These are phyloP conservation scores for Withania somnifera DNA, from an alignment of 305 asterid species.

Conservation along the genomic window DNA sequence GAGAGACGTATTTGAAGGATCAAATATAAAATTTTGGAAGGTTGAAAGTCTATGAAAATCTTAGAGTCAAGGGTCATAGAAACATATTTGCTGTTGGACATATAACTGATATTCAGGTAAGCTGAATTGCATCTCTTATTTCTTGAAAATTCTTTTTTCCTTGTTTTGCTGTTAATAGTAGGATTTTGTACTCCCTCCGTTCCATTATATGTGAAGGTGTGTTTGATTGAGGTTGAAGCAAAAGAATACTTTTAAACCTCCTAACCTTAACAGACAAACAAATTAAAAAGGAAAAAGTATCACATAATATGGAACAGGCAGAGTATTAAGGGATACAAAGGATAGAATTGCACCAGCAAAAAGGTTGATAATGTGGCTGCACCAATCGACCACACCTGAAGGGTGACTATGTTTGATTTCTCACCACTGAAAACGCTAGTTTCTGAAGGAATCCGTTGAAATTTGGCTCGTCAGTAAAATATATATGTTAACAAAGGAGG, in stretches of 20 bases:
- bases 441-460: too few species aligned
- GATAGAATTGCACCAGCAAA: too few species aligned
- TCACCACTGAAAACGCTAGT: too few species aligned
- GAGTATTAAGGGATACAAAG: not conserved
- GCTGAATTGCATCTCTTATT: not conserved
- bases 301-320: too few species aligned
- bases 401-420: too few species aligned
- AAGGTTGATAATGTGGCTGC: too few species aligned
- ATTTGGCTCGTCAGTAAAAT: too few species aligned
- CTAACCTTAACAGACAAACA: too few species aligned
- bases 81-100: conserved; percentile 68
- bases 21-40: conserved; percentile 41
- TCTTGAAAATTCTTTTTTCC: not conserved
- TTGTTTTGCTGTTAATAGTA: not conserved
- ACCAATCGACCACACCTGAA: too few species aligned
- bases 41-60: conserved; percentile 58
- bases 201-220: not conserved
- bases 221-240: not conserved
- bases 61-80: conserved; percentile 57
- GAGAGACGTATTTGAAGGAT: conserved; percentile 35
- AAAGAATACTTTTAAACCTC: too few species aligned
- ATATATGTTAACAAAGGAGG: too few species aligned
- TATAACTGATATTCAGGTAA: conserved; percentile 60
- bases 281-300: not conserved
- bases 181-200: too few species aligned